phyloP scores from a whole-genome alignment of 2,329 filamentous ascomycete genomes.

The Xylariaceae sp. region DNA sequence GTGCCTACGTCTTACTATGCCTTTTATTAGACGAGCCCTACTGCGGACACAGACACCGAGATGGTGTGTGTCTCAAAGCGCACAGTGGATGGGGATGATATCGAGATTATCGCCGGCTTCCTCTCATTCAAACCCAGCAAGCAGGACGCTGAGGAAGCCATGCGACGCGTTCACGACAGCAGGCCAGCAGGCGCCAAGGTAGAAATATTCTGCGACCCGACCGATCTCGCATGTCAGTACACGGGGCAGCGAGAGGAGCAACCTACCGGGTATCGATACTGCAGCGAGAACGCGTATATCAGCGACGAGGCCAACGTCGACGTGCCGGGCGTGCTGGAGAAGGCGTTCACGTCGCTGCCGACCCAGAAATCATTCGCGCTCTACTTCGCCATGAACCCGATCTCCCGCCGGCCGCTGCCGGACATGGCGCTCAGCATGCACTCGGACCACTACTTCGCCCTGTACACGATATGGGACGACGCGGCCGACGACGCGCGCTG shows the following conservation, averaged over 20 bases:
- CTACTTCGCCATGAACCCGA: constrained; percentile 60
- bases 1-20: not conserved
- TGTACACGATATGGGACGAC: constrained; percentile 59
- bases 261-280: constrained; percentile 56
- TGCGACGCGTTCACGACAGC: constrained; percentile 46
- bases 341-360: constrained; percentile 56
- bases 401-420: constrained; percentile 48
- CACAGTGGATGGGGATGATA: constrained; percentile 39
- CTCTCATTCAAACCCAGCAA: constrained; percentile 50
- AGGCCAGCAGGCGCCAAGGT: constrained; percentile 47
- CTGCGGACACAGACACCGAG: constrained; percentile 48
- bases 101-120: constrained; percentile 47
- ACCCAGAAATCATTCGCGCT: constrained; percentile 52
- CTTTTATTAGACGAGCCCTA: constrained; percentile 32
- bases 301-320: constrained; percentile 53
- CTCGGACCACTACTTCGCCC: constrained; percentile 61
- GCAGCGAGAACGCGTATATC: constrained; percentile 58
- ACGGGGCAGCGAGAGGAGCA: constrained; percentile 52
- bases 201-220: constrained; percentile 49
- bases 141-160: constrained; percentile 44
- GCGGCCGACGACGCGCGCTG: constrained; percentile 52
- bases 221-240: constrained; percentile 51
- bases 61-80: constrained; percentile 48
- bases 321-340: constrained; percentile 51
- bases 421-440: constrained; percentile 64